These are phyloP conservation scores for Amanita phalloides DNA, from an alignment of 768 basidiomycete genomes.

Conservation along the genomic window DNA sequence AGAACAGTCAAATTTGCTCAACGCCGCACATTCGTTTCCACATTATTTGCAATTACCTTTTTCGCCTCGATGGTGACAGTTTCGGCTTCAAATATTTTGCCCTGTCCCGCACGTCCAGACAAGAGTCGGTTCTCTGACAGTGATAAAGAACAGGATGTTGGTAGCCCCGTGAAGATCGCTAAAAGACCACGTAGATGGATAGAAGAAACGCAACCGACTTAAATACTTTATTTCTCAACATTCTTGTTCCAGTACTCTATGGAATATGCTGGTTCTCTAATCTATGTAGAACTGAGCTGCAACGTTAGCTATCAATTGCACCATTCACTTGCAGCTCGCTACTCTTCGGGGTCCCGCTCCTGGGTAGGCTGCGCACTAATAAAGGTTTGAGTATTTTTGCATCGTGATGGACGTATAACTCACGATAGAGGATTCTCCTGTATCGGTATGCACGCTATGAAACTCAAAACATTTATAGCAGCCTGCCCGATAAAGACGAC, in stretches of 20 bases:
- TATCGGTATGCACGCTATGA: conserved; percentile 65
- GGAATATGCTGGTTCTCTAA: not conserved
- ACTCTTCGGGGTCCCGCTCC: conserved; percentile 41
- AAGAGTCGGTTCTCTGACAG: conserved; percentile 51
- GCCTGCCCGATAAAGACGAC: conserved; percentile 78
- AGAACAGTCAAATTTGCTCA: conserved; percentile 52
- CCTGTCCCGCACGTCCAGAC: conserved; percentile 64
- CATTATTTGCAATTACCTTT: conserved; percentile 75
- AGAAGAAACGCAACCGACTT: conserved; percentile 47
- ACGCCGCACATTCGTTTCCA: conserved; percentile 64
- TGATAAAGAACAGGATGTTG: conserved; percentile 17
- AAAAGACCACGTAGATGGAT: conserved; percentile 74
- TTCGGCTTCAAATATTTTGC: conserved; percentile 66
- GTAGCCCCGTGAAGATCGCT: conserved; percentile 30
- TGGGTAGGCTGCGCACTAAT: conserved; percentile 51
- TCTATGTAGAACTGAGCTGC: not conserved
- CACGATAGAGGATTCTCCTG: conserved; percentile 63
- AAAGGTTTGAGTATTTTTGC: conserved; percentile 3
- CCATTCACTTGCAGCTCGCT: conserved; percentile 17
- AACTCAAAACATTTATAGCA: conserved; percentile 52
- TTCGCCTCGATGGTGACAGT: conserved; percentile 72
- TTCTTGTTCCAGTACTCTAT: not conserved
- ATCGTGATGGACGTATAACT: conserved; percentile 10
- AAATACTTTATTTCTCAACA: not conserved
- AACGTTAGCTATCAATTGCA: conserved; percentile 8